Evolutionary conservation across 1,139 yeast genomes (phyloP), one percentile per base, ranked within the genome.

Genomic region (Saccharomyces hybrid): DNA sequence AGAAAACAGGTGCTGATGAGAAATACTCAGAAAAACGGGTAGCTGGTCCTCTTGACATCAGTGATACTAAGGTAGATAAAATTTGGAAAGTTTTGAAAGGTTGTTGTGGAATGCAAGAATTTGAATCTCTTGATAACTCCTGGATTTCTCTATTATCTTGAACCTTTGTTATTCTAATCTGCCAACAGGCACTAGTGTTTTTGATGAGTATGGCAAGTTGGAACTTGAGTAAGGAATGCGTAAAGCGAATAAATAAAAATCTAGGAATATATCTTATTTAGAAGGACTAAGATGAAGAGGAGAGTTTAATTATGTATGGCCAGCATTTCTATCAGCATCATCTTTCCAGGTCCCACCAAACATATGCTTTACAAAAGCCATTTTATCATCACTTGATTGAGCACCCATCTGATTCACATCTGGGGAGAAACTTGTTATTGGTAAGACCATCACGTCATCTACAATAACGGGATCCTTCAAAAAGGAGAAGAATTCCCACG

Each of bases 361-460:
- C 78, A 78, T 76, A 67, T 86, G 95, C 59, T 81, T 76, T 1
- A 81, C 89, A 62, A 81, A 82, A 0, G 93, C 91, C 73, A 81
- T 69, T 16, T 75, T 75, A 66, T 85, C 79, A 3, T 63, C 60
- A 2, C 72, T 70, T 6, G 70, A 58, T 53, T 77, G 74, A 1
- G 91, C 77, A 1, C 89, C 90, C 93, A 86, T 86, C 60, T 84
- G 91, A 2, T 82, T 82, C n/a, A 86, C 90, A 58, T 82, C 89
- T 0, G 95, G 95, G 57, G 87, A 81, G 62, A 86, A 86, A 25
- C 85, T 77, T 0, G 91, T 85, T 48, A 86, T 85, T 23, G 93
- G 95, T 52, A 86, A 71, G 0, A 86, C 78, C 61, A 83, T 64
- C 1, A 86, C 82, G 67, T 85, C 91, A 57, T 84, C 87, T n/a